A percentile compares a stretch with the other conserved stretches of the same genome.
Evolutionary conservation across 2,329 filamentous ascomycete species (phyloP).

Genomic region (Chrysoporthe puriensis): DNA sequence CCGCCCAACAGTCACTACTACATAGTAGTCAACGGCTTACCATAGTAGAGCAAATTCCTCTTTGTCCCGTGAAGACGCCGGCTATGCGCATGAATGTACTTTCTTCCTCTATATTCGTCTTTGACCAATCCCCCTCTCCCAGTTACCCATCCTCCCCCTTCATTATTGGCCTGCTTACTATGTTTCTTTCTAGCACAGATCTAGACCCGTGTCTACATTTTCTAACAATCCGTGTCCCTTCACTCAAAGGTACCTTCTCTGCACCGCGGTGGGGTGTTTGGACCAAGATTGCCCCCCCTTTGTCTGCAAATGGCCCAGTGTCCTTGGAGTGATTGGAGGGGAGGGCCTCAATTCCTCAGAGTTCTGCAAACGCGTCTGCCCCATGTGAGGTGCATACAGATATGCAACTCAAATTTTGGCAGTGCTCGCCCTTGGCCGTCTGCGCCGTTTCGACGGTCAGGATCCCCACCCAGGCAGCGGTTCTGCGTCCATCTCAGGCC

Average conservation of each 20-base stretch:
- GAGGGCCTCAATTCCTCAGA: background rate
- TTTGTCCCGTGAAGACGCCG: background rate
- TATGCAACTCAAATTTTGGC: background rate
- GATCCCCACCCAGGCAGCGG: background rate
- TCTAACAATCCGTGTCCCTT: background rate
- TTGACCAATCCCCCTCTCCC: background rate
- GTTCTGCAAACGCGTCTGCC: background rate
- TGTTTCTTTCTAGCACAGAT: background rate
- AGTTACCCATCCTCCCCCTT: background rate
- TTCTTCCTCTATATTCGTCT: background rate
- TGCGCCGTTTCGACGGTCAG: background rate
- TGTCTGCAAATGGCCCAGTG: slow-evolving; percentile 6
- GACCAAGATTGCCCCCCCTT: slow-evolving; percentile 3
- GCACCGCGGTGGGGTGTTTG: background rate
- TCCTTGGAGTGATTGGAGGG: slow-evolving; percentile 2
- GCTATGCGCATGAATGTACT: background rate
- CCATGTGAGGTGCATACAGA: background rate
- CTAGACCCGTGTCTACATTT: background rate
- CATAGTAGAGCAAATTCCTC: background rate
- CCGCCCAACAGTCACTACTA: slow-evolving; percentile 1
- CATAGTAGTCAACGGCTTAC: background rate
- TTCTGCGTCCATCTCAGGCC: background rate
- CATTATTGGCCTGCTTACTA: background rate
- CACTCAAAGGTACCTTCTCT: background rate
- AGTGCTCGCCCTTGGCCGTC: background rate